A percentile compares a stretch with the other conserved stretches of the same genome.
These are phyloP conservation scores for Centella asiatica DNA, from an alignment of 129 eudicot genomes.

Conservation along the genomic window DNA sequence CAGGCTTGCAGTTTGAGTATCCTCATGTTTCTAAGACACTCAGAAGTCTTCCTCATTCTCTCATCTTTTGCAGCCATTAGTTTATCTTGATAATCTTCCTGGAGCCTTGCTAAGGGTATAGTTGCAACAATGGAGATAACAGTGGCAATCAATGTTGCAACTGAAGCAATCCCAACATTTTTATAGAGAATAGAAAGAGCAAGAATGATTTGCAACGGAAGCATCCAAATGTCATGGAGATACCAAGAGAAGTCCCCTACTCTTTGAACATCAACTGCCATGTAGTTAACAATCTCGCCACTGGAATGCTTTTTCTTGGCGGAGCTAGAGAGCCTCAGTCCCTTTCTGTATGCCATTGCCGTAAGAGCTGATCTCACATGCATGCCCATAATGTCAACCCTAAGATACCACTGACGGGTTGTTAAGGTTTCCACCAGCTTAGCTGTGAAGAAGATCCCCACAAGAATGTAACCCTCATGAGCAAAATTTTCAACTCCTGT, in stretches of 20 bases:
- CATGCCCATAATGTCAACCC: conserved; percentile 93
- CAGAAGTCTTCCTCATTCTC: conserved; percentile 82
- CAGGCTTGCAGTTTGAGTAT: conserved; percentile 85
- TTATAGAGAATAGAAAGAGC: conserved; percentile 73
- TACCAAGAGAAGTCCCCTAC: conserved; percentile 88
- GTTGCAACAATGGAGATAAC: conserved; percentile 70
- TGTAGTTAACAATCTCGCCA: conserved; percentile 88
- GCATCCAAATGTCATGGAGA: conserved; percentile 93
- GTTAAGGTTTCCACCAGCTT: conserved; percentile 75
- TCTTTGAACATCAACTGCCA: conserved; percentile 95
- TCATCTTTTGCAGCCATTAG: conserved; percentile 87
- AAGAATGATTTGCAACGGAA: conserved; percentile 69
- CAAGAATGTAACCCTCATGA: conserved; percentile 82
- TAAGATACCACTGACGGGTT: conserved; percentile 87
- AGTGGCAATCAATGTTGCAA: conserved; percentile 71
- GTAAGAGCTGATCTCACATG: conserved; percentile 83
- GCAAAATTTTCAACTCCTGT: conserved; percentile 51
- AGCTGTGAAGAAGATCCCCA: conserved; percentile 67
- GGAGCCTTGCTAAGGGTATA: conserved; percentile 72
- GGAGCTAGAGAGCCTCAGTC: conserved; percentile 64
- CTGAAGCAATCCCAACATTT: conserved; percentile 71
- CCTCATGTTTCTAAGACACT: conserved; percentile 82
- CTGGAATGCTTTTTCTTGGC: conserved; percentile 82
- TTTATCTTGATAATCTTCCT: conserved; percentile 77
- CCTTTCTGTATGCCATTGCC: conserved; percentile 83